Base-by-base conservation (phyloP, 2,329 filamentous ascomycete genomes). In the Aquanectria penicillioides region DNA sequence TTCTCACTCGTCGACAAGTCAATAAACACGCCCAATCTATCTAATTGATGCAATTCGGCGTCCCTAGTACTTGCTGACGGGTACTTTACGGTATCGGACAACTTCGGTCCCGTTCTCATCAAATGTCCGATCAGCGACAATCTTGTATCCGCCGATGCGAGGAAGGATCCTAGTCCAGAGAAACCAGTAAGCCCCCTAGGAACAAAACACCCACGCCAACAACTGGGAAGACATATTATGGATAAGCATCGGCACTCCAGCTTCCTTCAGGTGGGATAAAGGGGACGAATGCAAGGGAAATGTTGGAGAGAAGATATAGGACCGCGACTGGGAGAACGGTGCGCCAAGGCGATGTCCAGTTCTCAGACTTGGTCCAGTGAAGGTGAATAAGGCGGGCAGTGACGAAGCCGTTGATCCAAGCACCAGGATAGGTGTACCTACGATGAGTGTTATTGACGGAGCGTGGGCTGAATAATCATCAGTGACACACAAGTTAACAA, bases 211-310 rank as follows among this genome's bases (percentile, higher is more conserved):
- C 78, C 1, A 85, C 78, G 0, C 83, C 83, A 1, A 86, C 83
- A 0, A 85, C 77, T 0, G 84, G 83, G 63, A 85, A 85, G 0
- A 85, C 74, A 56, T 83, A 87, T 73, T 86, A 86, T 2, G 83
- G 82, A 34, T 86, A 86, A 0, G 81, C 80, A 11, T 81, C 77
- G 1, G 77, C 77, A 47, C 79, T 77, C 75, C 77, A 80, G 63
- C 74, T 77, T 2, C 76, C 78, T 28, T 77, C 75, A 0, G 83
- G 84, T 2, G 84, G 83, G 38, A 87, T 79, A 52, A 87, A 86
- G 0, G 84, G 84, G 0, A 84, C 82, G 0, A 85, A 31, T 2
- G 79, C 79, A 8, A 86, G 75, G 60, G 85, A 85, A 22, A 82
- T 67, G 62, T 86, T 86, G 62, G 78, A 74, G 5, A 84, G 69